phyloP scores from a whole-genome alignment of 202 grass and related monocot species.

The Setaria italica region DNA sequence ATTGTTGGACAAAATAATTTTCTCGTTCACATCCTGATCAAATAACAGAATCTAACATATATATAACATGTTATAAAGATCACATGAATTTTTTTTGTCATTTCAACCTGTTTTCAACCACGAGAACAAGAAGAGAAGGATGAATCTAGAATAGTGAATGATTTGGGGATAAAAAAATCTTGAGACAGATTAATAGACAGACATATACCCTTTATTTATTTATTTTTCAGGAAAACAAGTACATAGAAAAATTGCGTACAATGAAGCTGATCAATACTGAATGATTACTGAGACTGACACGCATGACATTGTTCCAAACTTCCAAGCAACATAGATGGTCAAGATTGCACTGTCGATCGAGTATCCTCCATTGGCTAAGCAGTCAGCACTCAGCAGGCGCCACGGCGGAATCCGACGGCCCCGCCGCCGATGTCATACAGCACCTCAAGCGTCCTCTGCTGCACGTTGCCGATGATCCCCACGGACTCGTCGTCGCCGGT shows the following conservation, averaged over 20 bases:
- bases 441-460: slow-evolving; percentile 48
- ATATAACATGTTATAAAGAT: no score
- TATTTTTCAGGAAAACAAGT: background rate
- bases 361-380: background rate
- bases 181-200: background rate
- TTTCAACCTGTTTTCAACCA: no score
- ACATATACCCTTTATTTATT: background rate
- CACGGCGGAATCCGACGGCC: slow-evolving; percentile 7
- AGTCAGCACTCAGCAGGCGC: background rate
- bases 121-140: no score
- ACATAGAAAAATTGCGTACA: background rate
- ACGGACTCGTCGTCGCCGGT: background rate
- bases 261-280: no score
- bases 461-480: slow-evolving; percentile 48
- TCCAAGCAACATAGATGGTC: background rate
- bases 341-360: background rate
- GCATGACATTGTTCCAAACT: background rate
- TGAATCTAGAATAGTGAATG: no score
- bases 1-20: no score
- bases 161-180: no score
- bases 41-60: no score
- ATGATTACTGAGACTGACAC: background rate
- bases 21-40: no score
- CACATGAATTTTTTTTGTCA: no score
- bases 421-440: slow-evolving; percentile 29